These are phyloP conservation scores for Setomelanomma holmii DNA, from an alignment of 2,329 filamentous ascomycete genomes.

Conservation along the genomic window DNA sequence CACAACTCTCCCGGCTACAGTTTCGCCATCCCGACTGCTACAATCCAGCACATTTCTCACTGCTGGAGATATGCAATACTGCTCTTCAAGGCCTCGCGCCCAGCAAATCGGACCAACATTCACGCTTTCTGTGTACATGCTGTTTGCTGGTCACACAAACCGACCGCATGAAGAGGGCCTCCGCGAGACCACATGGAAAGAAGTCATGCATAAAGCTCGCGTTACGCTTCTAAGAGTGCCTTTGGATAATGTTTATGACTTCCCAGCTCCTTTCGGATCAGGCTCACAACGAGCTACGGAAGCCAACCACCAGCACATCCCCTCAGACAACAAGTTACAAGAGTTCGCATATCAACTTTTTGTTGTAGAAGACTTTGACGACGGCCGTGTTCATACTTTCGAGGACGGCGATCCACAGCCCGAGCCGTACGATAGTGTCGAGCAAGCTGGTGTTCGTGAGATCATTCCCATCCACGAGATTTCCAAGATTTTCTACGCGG, in stretches of 20 bases:
- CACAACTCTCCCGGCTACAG: slow-evolving; percentile 76
- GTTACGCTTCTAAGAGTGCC: slow-evolving; percentile 80
- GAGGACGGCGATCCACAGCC: slow-evolving; percentile 66
- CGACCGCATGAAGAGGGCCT: slow-evolving; percentile 63
- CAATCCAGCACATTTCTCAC: slow-evolving; percentile 93
- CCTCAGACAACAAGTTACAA: slow-evolving; percentile 55
- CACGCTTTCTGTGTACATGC: slow-evolving; percentile 89
- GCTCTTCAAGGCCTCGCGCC: slow-evolving; percentile 65
- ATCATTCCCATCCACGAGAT: slow-evolving; percentile 75
- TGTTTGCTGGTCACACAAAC: slow-evolving; percentile 80
- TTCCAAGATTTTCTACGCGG: slow-evolving; percentile 91
- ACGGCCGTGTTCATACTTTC: slow-evolving; percentile 71
- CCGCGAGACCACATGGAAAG: slow-evolving; percentile 84
- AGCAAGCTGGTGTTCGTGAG: slow-evolving; percentile 69
- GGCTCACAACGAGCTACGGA: slow-evolving; percentile 19
- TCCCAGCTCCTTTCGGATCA: slow-evolving; percentile 34
- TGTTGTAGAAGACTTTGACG: slow-evolving; percentile 81
- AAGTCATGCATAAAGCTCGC: slow-evolving; percentile 91
- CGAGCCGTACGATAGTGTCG: slow-evolving; percentile 66
- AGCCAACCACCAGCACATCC: slow-evolving; percentile 38
- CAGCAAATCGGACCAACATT: slow-evolving; percentile 90
- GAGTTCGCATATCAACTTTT: slow-evolving; percentile 84
- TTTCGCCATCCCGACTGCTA: slow-evolving; percentile 87
- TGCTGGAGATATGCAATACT: slow-evolving; percentile 84
- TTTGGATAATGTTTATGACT: slow-evolving; percentile 61